Conservation (phyloP, 306 rosid species). For the Datisca glomerata region DNA sequence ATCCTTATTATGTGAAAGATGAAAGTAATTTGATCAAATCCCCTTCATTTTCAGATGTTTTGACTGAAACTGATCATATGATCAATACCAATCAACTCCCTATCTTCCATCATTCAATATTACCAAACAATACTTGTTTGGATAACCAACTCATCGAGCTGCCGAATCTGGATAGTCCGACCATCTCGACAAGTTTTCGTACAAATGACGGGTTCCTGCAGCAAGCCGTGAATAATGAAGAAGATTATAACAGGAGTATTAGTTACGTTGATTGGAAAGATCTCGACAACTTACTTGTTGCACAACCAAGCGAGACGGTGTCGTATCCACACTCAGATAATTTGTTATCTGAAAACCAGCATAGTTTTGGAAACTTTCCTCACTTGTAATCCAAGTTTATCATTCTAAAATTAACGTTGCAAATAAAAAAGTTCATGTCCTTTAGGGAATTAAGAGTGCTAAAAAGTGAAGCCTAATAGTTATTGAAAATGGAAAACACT, state of each 20-base stretch:
- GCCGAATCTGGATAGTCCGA: slow-evolving; percentile 52
- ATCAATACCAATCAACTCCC: slow-evolving; percentile 22
- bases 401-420: too few relatives aligned
- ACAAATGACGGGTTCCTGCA: too few relatives aligned
- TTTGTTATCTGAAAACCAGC: slow-evolving; percentile 26
- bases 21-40: slow-evolving; percentile 24
- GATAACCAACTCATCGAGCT: slow-evolving; percentile 38
- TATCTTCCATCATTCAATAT: slow-evolving; percentile 19
- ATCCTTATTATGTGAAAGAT: slow-evolving; percentile 34
- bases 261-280: slow-evolving; percentile 39
- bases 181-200: slow-evolving; percentile 3
- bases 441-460: too few relatives aligned
- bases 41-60: slow-evolving; percentile 28
- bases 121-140: slow-evolving; percentile 14
- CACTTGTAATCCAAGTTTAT: slow-evolving; percentile 27
- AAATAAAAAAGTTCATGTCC: too few relatives aligned
- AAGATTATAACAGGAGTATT: slow-evolving; percentile 9
- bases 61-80: slow-evolving; percentile 9
- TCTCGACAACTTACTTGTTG: slow-evolving; percentile 40
- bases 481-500: too few relatives aligned
- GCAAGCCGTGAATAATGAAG: too few relatives aligned
- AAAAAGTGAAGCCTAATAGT: too few relatives aligned
- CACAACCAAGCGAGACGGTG: slow-evolving; percentile 23
- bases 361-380: slow-evolving; percentile 47
- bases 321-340: slow-evolving; percentile 21